These are phyloP conservation scores for Desmodesmus armatus DNA, from an alignment of 139 green algal genomes.

Conservation along the genomic window DNA sequence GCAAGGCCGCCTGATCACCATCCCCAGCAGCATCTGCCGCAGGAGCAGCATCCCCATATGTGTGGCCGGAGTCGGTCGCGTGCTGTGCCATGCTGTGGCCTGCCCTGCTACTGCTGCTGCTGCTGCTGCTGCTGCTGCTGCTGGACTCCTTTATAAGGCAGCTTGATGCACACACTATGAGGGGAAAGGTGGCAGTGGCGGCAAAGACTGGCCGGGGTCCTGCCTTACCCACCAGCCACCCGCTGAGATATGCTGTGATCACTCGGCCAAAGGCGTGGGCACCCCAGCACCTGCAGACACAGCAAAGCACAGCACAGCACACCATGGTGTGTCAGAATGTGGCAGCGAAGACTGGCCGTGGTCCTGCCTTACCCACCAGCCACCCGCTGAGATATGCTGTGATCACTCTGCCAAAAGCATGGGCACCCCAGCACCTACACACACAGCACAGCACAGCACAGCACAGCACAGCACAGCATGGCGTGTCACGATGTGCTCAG, in stretches of 20 bases:
- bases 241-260: constrained; percentile 38
- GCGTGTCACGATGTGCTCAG: background rate
- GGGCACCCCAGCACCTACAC: background rate
- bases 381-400: constrained; percentile 40
- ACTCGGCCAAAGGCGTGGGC: constrained; percentile 16
- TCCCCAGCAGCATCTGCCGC: background rate
- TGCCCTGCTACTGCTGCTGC: constrained; percentile 16
- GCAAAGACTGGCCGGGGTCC: constrained; percentile 6
- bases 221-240: constrained; percentile 14
- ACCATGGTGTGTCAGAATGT: background rate
- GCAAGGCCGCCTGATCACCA: background rate
- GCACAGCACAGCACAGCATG: background rate
- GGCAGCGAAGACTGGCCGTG: background rate
- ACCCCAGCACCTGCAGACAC: constrained; percentile 10
- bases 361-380: constrained; percentile 2
- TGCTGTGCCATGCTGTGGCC: background rate
- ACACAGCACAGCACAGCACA: too few species aligned
- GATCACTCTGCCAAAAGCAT: constrained; percentile 25
- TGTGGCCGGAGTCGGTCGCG: background rate
- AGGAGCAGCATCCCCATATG: background rate
- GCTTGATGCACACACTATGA: constrained; percentile 26
- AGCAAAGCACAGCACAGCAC: too few species aligned
- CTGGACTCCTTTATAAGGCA: constrained; percentile 30
- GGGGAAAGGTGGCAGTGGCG: constrained; percentile 14
- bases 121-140: background rate